Evolutionary conservation across 306 rosid genomes (phyloP).

Genomic region (Hippophae tibetana): DNA sequence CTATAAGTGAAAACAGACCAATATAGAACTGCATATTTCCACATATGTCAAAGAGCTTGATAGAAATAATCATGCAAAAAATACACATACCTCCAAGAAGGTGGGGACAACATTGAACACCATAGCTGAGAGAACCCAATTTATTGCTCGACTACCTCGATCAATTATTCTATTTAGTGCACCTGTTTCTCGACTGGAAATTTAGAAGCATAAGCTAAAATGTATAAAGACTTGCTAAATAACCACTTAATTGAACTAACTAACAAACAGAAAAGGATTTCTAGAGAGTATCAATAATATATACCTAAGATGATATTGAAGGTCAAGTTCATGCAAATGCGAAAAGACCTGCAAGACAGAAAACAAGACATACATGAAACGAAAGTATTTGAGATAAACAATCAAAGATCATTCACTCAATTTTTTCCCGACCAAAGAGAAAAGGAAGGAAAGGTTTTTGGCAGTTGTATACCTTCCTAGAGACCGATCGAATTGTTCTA

Average conservation of each 20-base stretch:
- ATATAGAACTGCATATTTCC: background rate
- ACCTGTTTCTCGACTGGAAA: constrained; percentile 93
- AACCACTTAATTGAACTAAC: background rate
- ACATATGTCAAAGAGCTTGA: constrained; percentile 12
- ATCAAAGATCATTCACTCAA: background rate
- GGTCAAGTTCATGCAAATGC: constrained; percentile 95
- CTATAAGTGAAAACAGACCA: too few relatives aligned
- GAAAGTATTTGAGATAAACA: too few relatives aligned
- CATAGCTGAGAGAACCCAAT: constrained; percentile 90
- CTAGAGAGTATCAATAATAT: constrained; percentile 6
- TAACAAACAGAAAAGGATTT: background rate
- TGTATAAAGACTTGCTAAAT: background rate
- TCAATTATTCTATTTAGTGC: constrained; percentile 85
- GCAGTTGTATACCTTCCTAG: constrained; percentile 62
- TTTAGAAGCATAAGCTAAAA: constrained; percentile 5
- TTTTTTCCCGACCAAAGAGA: background rate
- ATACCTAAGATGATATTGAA: constrained; percentile 89
- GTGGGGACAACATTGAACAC: constrained; percentile 95
- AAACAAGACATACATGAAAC: too few relatives aligned
- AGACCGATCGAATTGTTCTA: constrained; percentile 85
- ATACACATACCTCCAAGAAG: constrained; percentile 69
- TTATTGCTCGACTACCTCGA: constrained; percentile 97
- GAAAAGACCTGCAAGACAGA: constrained; percentile 65
- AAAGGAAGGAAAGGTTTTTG: constrained; percentile 11
- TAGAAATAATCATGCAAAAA: constrained; percentile 11